Base-by-base conservation (phyloP, 2,329 filamentous ascomycete species). In the Colletotrichum nymphaeae region DNA sequence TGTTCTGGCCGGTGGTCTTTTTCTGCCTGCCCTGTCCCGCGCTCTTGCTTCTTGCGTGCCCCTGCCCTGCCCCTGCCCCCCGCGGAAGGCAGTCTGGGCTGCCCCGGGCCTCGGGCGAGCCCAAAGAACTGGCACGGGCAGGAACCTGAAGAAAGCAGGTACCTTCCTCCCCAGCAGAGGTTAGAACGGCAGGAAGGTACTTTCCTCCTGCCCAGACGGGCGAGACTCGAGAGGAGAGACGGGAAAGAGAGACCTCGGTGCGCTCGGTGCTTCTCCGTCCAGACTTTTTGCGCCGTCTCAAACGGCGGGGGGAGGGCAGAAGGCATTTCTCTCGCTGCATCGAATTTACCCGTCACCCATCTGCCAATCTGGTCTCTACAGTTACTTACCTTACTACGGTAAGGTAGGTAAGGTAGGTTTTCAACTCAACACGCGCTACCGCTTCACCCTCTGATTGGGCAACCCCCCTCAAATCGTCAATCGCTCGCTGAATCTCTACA, bases 11-110 rank as follows among this genome's bases (percentile, higher is more conserved):
- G 42, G 7, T 19, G 42, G 42, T 7, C 42, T 49, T n/a, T 49
- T 49, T 49, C 42, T 49, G 42, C 42, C 42, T 42, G 37, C 37
- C 37, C 35, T 37, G 35, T 16, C 35, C 35, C 35, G 35, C 35
- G 35, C 35, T 16, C 37, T 42, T 30, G 64, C 16, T 46, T 28
- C 52, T 28, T 49, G 30, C 52, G n/a, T 22, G 76, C 77, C 7
- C 68, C 77, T 49, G 70, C 77, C 14, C 26, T 22, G 76, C 77
- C 7, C 68, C 77, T 49, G 70, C 77, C 14, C 74, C 8, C 76
- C 78, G 56, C 81, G 82, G 78, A 80, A 83, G 74, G 79, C 79
- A 67, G 67, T 76, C 12, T 72, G 77, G 63, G 75, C 79, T 69
- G 75, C 78, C 14, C 60, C 77, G 57, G 76, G 75, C 63, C 72